phyloP scores from a whole-genome alignment of 2,329 filamentous ascomycete genomes.

The Ilyonectria destructans region DNA sequence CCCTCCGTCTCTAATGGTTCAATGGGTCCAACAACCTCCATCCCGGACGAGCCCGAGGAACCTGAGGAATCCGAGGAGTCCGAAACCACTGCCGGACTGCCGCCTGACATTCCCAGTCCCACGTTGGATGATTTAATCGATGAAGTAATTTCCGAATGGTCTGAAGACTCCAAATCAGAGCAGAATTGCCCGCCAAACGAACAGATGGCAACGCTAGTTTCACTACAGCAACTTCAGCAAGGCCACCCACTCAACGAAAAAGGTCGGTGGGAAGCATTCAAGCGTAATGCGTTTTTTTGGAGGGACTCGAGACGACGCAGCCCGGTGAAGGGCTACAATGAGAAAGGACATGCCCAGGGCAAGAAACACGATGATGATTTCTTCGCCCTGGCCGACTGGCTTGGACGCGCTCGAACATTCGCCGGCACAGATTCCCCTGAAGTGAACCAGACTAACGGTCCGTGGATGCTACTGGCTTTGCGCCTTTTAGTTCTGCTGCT shows the following conservation, averaged over 20 bases:
- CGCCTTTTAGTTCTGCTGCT: neutral
- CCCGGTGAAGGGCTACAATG: neutral
- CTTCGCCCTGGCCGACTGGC: neutral
- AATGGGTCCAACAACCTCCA: no score
- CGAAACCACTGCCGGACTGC: neutral
- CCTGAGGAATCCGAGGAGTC: neutral
- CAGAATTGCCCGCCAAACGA: neutral
- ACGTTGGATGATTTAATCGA: neutral
- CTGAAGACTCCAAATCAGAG: neutral
- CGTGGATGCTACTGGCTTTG: neutral
- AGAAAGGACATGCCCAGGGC: neutral
- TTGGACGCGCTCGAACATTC: neutral
- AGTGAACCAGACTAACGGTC: neutral
- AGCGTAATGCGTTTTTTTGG: no score
- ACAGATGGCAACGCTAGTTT: neutral
- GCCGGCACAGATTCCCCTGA: neutral
- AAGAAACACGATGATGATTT: neutral
- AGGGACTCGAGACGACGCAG: neutral
- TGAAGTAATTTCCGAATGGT: neutral
- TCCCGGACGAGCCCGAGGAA: no score
- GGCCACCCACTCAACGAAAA: neutral
- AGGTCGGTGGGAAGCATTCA: neutral
- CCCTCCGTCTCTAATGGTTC: no score
- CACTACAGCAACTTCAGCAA: neutral
- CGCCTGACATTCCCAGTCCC: neutral